Evolutionary conservation across 805 yeast species (phyloP), one percentile per base, ranked within the genome.

Genomic region (Priceomyces haplophilus): DNA sequence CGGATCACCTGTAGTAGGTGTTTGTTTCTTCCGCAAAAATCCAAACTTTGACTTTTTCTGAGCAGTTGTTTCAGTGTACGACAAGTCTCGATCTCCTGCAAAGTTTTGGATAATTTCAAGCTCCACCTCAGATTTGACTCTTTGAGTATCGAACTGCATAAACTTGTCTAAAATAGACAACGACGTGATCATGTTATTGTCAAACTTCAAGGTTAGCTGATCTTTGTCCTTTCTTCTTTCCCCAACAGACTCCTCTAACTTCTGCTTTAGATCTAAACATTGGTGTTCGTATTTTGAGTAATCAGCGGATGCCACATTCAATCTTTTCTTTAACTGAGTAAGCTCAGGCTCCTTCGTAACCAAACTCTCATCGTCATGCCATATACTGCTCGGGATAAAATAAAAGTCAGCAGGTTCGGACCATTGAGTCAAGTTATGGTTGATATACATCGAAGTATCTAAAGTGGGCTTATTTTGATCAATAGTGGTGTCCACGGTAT

Each of bases 311-410:
- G 74, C 61, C 18, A 53, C 46, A 46, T 77, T 76, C 45, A 86
- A 64, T 40, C 66, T 65, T 43, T 70, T 67, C 56, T 78, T 80
- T 55, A 85, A 64, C 31, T 75, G 78, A 5, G 76, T 69, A 40
- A 83, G 64, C 54, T 82, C 87, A 4, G 72, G 75, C 33, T 77
- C 81, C 34, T 76, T 75, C 4, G 75, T 69, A 1, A 80, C 75
- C 55, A 86, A 75, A 27, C 77, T 68, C 50, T 88, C 96, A 62
- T 93, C 97, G 56, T 93, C 99, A 64, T 91, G 98, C 99, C 99
- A 93, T 33, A 93, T 83, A 23, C 89, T 82, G 19, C 95, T 83
- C 1, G 98, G 97, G 48, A 86, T 77, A 55, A 85, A 93, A 50
- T 79, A 74, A 57, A 85, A 88, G 65, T 91, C 98, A 5, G 69